Conservation (phyloP, 176 grass and related monocot genomes). For the Phoenix roebelenii region DNA sequence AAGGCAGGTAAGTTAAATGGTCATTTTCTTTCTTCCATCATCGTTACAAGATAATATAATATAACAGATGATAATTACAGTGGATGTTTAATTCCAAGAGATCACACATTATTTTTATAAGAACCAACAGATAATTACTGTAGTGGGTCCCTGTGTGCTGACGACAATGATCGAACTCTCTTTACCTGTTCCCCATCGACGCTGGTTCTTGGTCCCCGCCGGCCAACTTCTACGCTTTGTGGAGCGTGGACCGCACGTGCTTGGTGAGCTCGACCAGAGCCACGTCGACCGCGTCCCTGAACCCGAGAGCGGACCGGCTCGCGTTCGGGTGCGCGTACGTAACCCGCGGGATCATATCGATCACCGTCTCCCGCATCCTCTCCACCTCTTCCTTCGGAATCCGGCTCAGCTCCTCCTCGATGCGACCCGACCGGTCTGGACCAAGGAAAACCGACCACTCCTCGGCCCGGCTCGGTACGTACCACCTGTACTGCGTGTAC, state of each 20-base stretch:
- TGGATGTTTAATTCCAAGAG: too few relatives aligned
- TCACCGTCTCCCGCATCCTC: constrained; percentile 28
- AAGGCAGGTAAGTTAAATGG: too few relatives aligned
- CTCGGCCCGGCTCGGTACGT: constrained; percentile 14
- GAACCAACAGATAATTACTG: too few relatives aligned
- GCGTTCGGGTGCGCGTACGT: constrained; percentile 24
- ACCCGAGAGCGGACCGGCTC: constrained; percentile 3
- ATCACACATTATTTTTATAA: too few relatives aligned
- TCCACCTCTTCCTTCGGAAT: constrained; percentile 19
- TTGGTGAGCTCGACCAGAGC: constrained; percentile 31
- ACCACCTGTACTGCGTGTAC: constrained; percentile 14
- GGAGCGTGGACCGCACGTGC: neutral
- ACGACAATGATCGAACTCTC: too few relatives aligned
- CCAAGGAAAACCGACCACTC: constrained; percentile 26
- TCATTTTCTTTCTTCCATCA: too few relatives aligned
- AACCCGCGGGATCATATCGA: constrained; percentile 23
- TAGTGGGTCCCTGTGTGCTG: too few relatives aligned
- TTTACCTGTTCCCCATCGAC: too few relatives aligned
- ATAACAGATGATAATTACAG: too few relatives aligned
- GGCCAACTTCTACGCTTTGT: too few relatives aligned
- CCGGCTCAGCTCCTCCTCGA: constrained; percentile 8
- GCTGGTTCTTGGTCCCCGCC: too few relatives aligned
- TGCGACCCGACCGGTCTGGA: constrained; percentile 7
- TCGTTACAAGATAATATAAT: too few relatives aligned
- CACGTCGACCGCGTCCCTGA: constrained; percentile 27